phyloP scores from a whole-genome alignment of 106 monocot species.

The Platanthera guangdongensis region DNA sequence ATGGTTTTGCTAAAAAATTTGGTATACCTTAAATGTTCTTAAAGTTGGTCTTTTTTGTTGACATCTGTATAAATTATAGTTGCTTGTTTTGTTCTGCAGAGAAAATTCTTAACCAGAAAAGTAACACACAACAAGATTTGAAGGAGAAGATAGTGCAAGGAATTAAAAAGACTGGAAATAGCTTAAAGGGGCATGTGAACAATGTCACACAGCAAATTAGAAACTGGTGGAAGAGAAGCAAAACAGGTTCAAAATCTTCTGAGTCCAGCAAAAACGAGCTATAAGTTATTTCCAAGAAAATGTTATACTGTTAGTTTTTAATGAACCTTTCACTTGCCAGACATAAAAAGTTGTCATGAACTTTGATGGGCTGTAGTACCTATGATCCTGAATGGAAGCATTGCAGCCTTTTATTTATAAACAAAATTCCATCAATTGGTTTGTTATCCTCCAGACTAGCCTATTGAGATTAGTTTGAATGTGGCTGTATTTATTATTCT shows the following conservation, averaged over 20 bases:
- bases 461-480: no score
- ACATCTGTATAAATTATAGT: background rate
- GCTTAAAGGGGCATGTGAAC: conserved; percentile 32
- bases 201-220: conserved; percentile 32
- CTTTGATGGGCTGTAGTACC: no score
- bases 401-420: no score
- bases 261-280: conserved; percentile 24
- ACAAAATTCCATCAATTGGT: no score
- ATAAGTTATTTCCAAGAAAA: background rate
- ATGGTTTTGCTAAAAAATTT: conserved; percentile 57
- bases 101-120: conserved; percentile 53
- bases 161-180: conserved; percentile 24
- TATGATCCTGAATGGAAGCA: no score
- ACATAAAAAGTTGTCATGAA: no score
- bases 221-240: conserved; percentile 66
- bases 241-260: conserved; percentile 5
- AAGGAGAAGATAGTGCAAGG: conserved; percentile 49
- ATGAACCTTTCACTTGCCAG: no score
- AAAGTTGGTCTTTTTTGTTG: background rate
- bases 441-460: no score
- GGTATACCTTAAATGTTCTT: conserved; percentile 25
- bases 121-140: conserved; percentile 32
- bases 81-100: conserved; percentile 27
- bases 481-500: no score
- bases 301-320: no score